Base-by-base conservation (phyloP, 306 rosid genomes). In the Malus asiatica region DNA sequence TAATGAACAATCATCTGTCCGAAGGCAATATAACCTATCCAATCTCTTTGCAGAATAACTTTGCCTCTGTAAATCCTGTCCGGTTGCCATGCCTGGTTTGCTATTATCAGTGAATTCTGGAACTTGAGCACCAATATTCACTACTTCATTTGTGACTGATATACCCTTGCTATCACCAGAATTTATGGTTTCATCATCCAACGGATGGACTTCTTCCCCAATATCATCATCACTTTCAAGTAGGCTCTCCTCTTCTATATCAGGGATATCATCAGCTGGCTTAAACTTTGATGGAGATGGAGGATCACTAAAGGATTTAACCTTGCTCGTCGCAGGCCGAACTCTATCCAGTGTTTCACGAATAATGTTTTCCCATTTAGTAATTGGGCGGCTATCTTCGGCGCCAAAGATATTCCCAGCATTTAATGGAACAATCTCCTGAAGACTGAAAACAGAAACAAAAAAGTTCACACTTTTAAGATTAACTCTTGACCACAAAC, bases 361-460 rank as follows among this genome's bases (percentile, higher is more conserved):
- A 59, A 94, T 85, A 63, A 90, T 72, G 29, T 80, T 87, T 84
- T 94, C 97, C 98, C 98, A 94, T 86, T 84, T 88, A 22, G 87
- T 86, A 40, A 88, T 90, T 35, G 96, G 96, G 59, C 95, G 87
- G 70, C 74, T 85, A 77, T 90, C 96, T 87, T 86, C 97, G 30
- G 89, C 89, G 8, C 90, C 98, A 85, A 94, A 88, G 78, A 94
- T 86, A 80, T 94, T 94, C 73, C 96, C 96, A 29, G 98, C 89
- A 71, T 87, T 94, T 71, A 94, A 86, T 38, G 98, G 97, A 65
- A 94, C 98, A 77, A 94, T 91, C 92, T 94, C 98, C 80, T 94
- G 98, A 89, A 94, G 88, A 73, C 98, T 94, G 90, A 76, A 81
- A 79, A 69, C 53, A 40, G 70, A 72, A 76, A 55, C 15, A 72